These are phyloP conservation scores for Xylariales sp. DNA, from an alignment of 2,329 filamentous ascomycete species.

Conservation along the genomic window DNA sequence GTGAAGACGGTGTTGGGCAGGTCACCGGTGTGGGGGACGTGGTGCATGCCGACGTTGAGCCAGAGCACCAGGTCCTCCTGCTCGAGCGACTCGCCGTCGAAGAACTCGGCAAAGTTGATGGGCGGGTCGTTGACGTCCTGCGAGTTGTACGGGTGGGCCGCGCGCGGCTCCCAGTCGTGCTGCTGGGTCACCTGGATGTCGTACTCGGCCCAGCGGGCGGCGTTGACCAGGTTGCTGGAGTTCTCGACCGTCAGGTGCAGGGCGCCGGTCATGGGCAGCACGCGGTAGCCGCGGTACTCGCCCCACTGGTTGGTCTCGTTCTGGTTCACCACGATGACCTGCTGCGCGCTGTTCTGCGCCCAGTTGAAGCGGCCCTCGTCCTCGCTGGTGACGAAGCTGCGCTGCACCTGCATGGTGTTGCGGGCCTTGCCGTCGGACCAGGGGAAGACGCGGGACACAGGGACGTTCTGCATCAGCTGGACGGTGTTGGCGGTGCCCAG, in stretches of 20 bases:
- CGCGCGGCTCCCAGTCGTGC: conserved; percentile 47
- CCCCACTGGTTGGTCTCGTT: conserved; percentile 44
- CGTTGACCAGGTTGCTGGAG: conserved; percentile 39
- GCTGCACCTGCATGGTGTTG: conserved; percentile 48
- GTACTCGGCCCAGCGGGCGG: conserved; percentile 43
- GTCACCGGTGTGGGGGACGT: conserved; percentile 49
- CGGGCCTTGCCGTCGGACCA: conserved; percentile 42
- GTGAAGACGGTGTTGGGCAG: conserved; percentile 50
- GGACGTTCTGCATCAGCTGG: conserved; percentile 28
- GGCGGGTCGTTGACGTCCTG: conserved; percentile 41
- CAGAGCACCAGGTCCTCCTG: conserved; percentile 46
- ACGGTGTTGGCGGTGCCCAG: conserved; percentile 42
- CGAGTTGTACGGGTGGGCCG: conserved; percentile 39
- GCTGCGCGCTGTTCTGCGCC: conserved; percentile 38
- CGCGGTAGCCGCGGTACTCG: conserved; percentile 46
- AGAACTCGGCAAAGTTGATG: conserved; percentile 46
- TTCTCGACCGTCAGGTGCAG: conserved; percentile 44
- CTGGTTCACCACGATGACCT: conserved; percentile 48
- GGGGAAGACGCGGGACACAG: conserved; percentile 31
- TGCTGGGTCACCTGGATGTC: conserved; percentile 46
- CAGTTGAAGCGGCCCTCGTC: conserved; percentile 42
- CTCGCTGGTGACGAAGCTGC: conserved; percentile 34
- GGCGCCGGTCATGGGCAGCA: conserved; percentile 33
- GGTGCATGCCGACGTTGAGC: conserved; percentile 54
- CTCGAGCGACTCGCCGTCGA: conserved; percentile 35